Conservation (phyloP, 2,329 filamentous ascomycete species). For the Stachybotrys chartarum region DNA sequence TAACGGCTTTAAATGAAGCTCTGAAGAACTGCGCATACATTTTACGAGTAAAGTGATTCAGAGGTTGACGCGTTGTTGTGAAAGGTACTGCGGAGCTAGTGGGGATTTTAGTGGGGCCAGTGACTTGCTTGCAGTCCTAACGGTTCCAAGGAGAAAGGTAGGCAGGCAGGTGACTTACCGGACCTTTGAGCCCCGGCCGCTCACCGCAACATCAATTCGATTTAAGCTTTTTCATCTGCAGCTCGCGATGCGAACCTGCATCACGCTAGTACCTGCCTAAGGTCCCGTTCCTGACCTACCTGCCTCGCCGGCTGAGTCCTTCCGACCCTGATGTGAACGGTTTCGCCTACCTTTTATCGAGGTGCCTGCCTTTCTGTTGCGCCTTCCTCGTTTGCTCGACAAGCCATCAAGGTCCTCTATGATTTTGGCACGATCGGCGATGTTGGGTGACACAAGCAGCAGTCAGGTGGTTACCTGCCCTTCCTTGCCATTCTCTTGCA, state of each 20-base stretch:
- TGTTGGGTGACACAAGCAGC: too few relatives aligned
- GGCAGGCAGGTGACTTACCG: neutral
- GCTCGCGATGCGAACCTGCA: neutral
- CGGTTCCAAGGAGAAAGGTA: neutral
- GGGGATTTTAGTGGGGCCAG: too few relatives aligned
- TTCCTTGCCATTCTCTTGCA: neutral
- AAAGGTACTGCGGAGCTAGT: too few relatives aligned
- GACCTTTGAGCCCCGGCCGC: too few relatives aligned
- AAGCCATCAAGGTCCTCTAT: neutral
- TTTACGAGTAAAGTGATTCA: too few relatives aligned
- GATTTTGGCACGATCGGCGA: neutral
- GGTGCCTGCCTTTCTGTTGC: neutral
- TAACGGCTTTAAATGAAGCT: too few relatives aligned
- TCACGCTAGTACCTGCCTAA: neutral
- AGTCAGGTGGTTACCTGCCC: too few relatives aligned
- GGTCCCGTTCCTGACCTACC: neutral
- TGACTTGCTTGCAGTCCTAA: too few relatives aligned
- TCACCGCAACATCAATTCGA: neutral
- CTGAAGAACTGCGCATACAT: too few relatives aligned
- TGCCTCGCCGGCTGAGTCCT: neutral
- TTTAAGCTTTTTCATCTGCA: neutral
- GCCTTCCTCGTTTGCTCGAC: neutral
- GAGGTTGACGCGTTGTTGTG: too few relatives aligned
- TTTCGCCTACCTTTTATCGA: neutral
- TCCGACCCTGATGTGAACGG: neutral